These are phyloP conservation scores for Ascochyta koolunga DNA, from an alignment of 2,329 filamentous ascomycete genomes.

Conservation along the genomic window DNA sequence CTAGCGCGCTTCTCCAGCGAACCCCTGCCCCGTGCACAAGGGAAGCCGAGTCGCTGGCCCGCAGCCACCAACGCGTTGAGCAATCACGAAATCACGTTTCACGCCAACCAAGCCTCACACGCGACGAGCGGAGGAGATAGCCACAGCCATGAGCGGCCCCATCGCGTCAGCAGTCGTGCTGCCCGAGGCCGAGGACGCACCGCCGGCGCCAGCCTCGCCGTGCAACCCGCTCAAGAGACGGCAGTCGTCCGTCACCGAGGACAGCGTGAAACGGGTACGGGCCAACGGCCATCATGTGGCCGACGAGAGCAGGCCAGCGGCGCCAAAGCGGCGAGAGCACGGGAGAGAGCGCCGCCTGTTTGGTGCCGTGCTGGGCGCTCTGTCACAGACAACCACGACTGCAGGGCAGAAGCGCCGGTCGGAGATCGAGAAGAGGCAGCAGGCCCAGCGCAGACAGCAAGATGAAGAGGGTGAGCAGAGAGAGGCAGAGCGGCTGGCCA, in stretches of 20 bases:
- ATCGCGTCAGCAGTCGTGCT: conserved; percentile 62
- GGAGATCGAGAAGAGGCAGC: conserved; percentile 83
- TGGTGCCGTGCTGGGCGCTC: conserved; percentile 76
- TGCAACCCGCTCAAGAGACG: conserved; percentile 54
- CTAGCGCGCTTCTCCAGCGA: conserved; percentile 8
- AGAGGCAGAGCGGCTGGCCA: conserved; percentile 68
- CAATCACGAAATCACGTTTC: background rate
- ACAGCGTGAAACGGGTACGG: conserved; percentile 60
- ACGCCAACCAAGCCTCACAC: background rate
- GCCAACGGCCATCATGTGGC: conserved; percentile 48
- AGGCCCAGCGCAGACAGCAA: conserved; percentile 75
- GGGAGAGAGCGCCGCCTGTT: conserved; percentile 86
- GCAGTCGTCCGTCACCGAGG: conserved; percentile 59
- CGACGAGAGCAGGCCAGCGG: conserved; percentile 46
- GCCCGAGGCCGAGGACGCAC: conserved; percentile 50
- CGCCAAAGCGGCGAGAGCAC: conserved; percentile 63
- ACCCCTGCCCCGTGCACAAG: conserved; percentile 35
- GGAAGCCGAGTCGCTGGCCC: conserved; percentile 23
- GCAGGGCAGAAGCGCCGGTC: conserved; percentile 70
- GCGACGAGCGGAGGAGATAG: background rate
- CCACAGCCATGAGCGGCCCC: conserved; percentile 44
- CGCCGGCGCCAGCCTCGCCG: conserved; percentile 39
- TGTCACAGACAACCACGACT: conserved; percentile 71
- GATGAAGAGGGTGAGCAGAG: conserved; percentile 72
- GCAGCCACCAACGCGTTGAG: background rate